Evolutionary conservation across 2,329 filamentous ascomycete species (phyloP).

Genomic region (Calycina herbarum): DNA sequence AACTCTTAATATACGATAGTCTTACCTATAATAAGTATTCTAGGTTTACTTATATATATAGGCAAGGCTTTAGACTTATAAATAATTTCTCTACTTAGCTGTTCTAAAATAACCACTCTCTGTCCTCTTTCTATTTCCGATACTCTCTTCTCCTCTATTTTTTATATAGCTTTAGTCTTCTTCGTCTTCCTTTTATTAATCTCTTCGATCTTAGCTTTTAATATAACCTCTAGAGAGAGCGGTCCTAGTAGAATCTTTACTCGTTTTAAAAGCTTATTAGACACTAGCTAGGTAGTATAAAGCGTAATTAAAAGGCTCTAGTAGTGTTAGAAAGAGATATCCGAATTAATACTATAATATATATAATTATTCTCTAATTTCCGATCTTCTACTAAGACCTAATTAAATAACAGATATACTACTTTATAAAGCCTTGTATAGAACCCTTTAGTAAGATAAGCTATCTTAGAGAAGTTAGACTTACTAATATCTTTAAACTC

Average conservation of each 20-base stretch:
- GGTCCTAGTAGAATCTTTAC: slow-evolving; percentile 14
- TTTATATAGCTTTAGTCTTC: slow-evolving; percentile 13
- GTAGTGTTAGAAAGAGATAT: slow-evolving; percentile 16
- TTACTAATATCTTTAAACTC: slow-evolving; percentile 22
- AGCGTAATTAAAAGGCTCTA: slow-evolving; percentile 18
- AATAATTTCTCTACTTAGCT: slow-evolving; percentile 8
- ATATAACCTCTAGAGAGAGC: slow-evolving; percentile 11
- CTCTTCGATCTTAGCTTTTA: not conserved
- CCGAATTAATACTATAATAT: slow-evolving; percentile 3
- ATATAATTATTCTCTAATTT: slow-evolving; percentile 20
- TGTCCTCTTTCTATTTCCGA: slow-evolving; percentile 18
- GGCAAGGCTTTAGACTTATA: slow-evolving; percentile 14
- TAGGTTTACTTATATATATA: slow-evolving; percentile 22
- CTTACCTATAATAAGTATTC: slow-evolving; percentile 25
- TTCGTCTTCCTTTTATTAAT: not conserved
- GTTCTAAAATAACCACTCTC: slow-evolving; percentile 14
- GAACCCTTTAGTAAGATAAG: slow-evolving; percentile 13
- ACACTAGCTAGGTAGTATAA: slow-evolving; percentile 14
- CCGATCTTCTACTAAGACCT: slow-evolving; percentile 19
- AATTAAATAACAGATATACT: slow-evolving; percentile 22
- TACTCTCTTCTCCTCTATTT: slow-evolving; percentile 15
- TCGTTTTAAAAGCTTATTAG: slow-evolving; percentile 15
- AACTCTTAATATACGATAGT: slow-evolving; percentile 8
- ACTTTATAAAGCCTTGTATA: slow-evolving; percentile 21
- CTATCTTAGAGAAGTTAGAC: slow-evolving; percentile 8